Evolutionary conservation across 495 filamentous ascomycete species (phyloP).

Genomic region (Geoglossum glabrum): DNA sequence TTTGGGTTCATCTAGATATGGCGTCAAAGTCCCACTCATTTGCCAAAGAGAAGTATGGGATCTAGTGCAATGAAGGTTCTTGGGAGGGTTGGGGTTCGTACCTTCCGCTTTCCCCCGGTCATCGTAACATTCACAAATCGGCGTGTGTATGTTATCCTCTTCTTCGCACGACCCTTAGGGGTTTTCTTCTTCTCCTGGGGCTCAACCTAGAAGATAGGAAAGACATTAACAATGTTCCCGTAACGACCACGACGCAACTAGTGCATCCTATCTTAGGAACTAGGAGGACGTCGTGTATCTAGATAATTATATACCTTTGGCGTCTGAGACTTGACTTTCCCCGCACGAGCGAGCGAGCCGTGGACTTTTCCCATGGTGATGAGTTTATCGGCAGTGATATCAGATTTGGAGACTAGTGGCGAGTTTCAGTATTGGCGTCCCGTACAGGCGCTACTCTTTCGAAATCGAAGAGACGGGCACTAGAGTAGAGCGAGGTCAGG

Average conservation of each 20-base stretch:
- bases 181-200: conserved; percentile 80
- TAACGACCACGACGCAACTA: background rate
- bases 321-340: conserved; percentile 87
- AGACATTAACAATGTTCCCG: background rate
- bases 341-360: conserved; percentile 87
- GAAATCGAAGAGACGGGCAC: background rate
- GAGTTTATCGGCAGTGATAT: conserved; percentile 14
- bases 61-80: background rate
- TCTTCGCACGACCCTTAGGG: conserved; percentile 97
- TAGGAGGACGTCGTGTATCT: too few relatives aligned
- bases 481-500: background rate
- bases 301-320: conserved; percentile 51
- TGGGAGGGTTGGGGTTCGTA: conserved; percentile 13
- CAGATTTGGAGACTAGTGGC: background rate
- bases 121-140: conserved; percentile 99
- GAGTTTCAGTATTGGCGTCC: background rate
- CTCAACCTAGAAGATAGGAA: conserved; percentile 40
- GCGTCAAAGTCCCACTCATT: background rate
- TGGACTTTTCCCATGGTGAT: conserved; percentile 78
- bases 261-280: background rate
- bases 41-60: background rate
- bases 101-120: conserved; percentile 99
- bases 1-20: conserved; percentile 38
- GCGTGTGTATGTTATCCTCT: conserved; percentile 90
- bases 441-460: background rate